Evolutionary conservation across 345 rosid genomes (phyloP), one percentile per base, ranked within the genome.

Genomic region (Dipteronia sinensis): DNA sequence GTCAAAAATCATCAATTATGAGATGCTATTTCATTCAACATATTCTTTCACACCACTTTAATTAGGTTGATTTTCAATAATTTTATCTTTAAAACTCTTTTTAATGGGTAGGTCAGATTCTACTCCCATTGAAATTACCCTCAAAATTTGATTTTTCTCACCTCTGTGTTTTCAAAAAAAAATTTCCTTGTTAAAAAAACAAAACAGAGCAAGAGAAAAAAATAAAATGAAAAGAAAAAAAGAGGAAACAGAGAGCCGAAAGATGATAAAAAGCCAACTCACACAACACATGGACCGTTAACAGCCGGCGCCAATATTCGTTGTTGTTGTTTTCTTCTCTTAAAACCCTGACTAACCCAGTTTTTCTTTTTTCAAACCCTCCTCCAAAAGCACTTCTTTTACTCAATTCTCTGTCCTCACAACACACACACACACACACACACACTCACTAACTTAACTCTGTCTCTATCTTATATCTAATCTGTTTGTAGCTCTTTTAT

Each of bases 251-350:
- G 63, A 3, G 31, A 53, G 65, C 78, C 65, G 76, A 64, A 20
- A 31, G 65, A 51, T 20, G 47, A 63, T 34, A 66, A 49, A 38
- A 79, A 6, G 78, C 86, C 81, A 87, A 82, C 85, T 58, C 73
- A 80, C 82, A 66, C 82, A 66, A 82, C 82, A 76, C 78, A 71
- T 79, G 69, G 75, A 85, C 91, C 88, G 87, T 85, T 84, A 78
- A 74, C 78, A 87, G 82, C 85, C 90, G 81, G 90, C 89, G 90
- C 91, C 89, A 86, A 86, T 83, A 89, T 90, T 86, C 82, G 73
- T 58, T 67, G 47, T 44, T 67, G 74, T 69, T 80, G 40, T 16
- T 76, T 17, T 69, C 42, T 72, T 65, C 81, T 71, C 80, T 83
- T 64, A 67, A 80, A 83, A 75, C 83, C 73, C 80, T 78, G 11